Evolutionary conservation across 768 basidiomycete genomes (phyloP), one percentile per base, ranked within the genome.

Genomic region (Tricholoma sp.): DNA sequence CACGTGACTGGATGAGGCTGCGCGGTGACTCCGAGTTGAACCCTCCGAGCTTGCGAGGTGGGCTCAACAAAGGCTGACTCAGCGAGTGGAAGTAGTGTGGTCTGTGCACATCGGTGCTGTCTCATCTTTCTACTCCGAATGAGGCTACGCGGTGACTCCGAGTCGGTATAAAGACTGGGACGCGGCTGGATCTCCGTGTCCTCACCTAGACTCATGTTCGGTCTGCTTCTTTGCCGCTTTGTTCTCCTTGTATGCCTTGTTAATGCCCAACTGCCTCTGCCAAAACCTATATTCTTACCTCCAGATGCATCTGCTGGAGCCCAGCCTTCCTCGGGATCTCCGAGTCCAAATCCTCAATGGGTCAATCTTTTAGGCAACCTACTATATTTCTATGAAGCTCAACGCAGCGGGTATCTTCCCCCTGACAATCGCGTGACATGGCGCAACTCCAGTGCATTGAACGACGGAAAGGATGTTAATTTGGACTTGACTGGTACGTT

Each of bases 341-440:
- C n/a, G n/a, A n/a, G 67, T 59, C 84, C 89, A 41, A 94, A 94
- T 67, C 64, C 81, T 2, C 90, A 94, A 67, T 96, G 94, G 92
- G 80, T 85, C 5, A 86, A 77, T 50, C 70, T 96, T 2, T 80
- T 96, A 0, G 94, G 94, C 3, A 84, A 88, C 68, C 70, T 88
- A 24, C 68, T 96, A 24, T 96, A 85, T 66, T 96, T 96, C 70
- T 97, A 94, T 66, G 94, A 97, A 60, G 93, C 86, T 1, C 94
- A 97, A 66, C 79, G 94, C 18, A 90, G 89, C 54, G 94, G 94
- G 14, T 76, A 77, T 43, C 78, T 96, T 14, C 81, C 87, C 0
- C 64, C 72, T 11, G 76, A 76, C 4, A 91, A 90, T 59, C 81
- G 94, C 39, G 91, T 95, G 2, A 66, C 81, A 22, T 98, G 95